Conservation (phyloP, 2,329 filamentous ascomycete species). For the Pyrenochaeta sp. region DNA sequence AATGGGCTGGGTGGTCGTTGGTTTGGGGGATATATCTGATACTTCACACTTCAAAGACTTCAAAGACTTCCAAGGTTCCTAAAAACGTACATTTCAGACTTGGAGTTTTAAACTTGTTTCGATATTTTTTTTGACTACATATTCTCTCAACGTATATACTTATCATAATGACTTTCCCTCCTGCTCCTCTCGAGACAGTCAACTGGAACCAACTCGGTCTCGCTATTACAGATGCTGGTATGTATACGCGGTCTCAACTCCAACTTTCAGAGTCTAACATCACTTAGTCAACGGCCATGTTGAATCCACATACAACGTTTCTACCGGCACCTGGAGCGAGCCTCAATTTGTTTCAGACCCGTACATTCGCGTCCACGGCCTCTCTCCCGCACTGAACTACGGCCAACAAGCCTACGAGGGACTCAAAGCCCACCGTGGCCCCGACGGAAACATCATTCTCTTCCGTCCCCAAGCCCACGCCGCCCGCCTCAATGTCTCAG, state of each 20-base stretch:
- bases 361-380: conserved; percentile 26
- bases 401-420: conserved; percentile 32
- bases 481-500: conserved; percentile 35
- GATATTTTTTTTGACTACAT: too few relatives aligned
- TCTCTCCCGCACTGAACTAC: conserved; percentile 29
- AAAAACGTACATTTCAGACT: too few relatives aligned
- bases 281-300: conserved; percentile 26
- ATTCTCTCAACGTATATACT: too few relatives aligned
- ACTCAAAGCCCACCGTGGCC: conserved; percentile 25
- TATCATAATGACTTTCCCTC: background rate
- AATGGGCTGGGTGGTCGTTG: too few relatives aligned
- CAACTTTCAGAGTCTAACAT: background rate
- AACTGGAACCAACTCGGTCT: background rate
- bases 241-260: too few relatives aligned
- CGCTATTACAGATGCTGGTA: too few relatives aligned
- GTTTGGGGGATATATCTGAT: too few relatives aligned
- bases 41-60: too few relatives aligned
- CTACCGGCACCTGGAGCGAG: conserved; percentile 20
- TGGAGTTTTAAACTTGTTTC: too few relatives aligned
- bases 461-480: conserved; percentile 44
- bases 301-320: conserved; percentile 16
- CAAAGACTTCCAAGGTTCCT: too few relatives aligned
- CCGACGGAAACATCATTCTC: conserved; percentile 34
- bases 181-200: background rate
- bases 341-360: conserved; percentile 22